Conservation (phyloP, 225 moss, liverwort and hornwort species). For the Polytrichum formosum region DNA sequence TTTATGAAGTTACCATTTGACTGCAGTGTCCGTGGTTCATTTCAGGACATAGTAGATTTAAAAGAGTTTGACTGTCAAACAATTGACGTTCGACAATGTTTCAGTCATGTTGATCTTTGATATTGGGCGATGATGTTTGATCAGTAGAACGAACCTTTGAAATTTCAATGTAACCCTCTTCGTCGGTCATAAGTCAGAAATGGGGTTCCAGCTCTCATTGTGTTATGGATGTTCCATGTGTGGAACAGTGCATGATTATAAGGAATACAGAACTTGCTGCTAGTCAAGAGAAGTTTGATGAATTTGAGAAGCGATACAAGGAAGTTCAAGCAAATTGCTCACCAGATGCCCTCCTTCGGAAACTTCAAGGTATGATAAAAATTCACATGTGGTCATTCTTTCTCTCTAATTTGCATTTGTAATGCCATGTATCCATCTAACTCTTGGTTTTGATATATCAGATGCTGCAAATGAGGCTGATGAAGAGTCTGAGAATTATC, state of each 20-base stretch:
- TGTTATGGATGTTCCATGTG: conserved; percentile 5
- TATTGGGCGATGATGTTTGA: too few species aligned
- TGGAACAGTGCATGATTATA: conserved; percentile 89
- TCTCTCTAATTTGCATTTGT: too few species aligned
- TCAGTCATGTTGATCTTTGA: too few species aligned
- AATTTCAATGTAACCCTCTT: too few species aligned
- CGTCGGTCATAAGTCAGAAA: not conserved
- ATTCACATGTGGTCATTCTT: not conserved
- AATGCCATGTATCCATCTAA: too few species aligned
- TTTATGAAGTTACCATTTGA: too few species aligned
- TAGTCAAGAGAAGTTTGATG: conserved; percentile 90
- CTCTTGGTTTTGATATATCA: conserved; percentile 13
- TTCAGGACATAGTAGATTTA: too few species aligned
- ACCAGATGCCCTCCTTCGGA: conserved; percentile 66
- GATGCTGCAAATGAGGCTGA: conserved; percentile 83
- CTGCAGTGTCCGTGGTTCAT: too few species aligned
- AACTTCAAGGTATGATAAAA: conserved; percentile 65
- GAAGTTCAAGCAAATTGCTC: conserved; percentile 87
- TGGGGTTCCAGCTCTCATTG: not conserved
- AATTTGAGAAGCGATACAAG: conserved; percentile 81
- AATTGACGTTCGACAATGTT: too few species aligned
- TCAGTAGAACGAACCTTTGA: too few species aligned
- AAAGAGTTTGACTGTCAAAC: too few species aligned
- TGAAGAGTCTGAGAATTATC: conserved; percentile 85
- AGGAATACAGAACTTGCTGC: conserved; percentile 98